Conservation (phyloP, 1,284 basidiomycete species). For the Moesziomyces sp. region DNA sequence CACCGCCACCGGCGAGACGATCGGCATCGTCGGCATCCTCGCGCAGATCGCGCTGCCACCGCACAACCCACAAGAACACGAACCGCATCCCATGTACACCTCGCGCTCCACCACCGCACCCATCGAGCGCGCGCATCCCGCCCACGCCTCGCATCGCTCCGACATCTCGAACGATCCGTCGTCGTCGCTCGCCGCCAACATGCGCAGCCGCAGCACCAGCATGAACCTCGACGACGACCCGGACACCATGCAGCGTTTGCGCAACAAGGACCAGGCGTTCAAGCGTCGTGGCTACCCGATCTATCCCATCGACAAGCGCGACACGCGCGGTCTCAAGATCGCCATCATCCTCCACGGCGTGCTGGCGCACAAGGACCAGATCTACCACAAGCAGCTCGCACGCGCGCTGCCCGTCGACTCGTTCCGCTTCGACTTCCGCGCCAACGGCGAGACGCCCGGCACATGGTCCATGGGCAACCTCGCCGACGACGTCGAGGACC, state of each 20-base stretch:
- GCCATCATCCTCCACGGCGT: constrained; percentile 60
- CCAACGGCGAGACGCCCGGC: constrained; percentile 42
- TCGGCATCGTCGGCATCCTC: constrained; percentile 50
- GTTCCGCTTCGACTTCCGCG: constrained; percentile 83
- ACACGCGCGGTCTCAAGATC: constrained; percentile 40
- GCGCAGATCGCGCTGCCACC: constrained; percentile 34
- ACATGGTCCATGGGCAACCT: constrained; percentile 39
- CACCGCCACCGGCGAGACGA: constrained; percentile 27
- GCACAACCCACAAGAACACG: constrained; percentile 34
- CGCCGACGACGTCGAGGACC: constrained; percentile 45
- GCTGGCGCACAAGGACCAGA: constrained; percentile 73
- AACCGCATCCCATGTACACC: constrained; percentile 31
- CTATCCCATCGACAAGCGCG: constrained; percentile 30
- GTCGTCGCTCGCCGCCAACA: background rate
- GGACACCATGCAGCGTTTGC: constrained; percentile 19
- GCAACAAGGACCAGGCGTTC: constrained; percentile 29
- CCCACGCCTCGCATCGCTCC: constrained; percentile 1
- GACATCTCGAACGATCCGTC: constrained; percentile 31
- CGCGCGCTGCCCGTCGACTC: constrained; percentile 78
- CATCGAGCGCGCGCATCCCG: constrained; percentile 12
- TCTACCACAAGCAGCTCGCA: constrained; percentile 81
- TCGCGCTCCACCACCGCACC: constrained; percentile 23
- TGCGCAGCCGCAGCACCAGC: background rate
- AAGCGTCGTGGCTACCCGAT: constrained; percentile 25
- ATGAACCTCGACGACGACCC: constrained; percentile 23